A percentile compares a stretch with the other conserved stretches of the same genome.
These are phyloP conservation scores for Cucurbita ficifolia DNA, from an alignment of 306 rosid genomes.

Conservation along the genomic window DNA sequence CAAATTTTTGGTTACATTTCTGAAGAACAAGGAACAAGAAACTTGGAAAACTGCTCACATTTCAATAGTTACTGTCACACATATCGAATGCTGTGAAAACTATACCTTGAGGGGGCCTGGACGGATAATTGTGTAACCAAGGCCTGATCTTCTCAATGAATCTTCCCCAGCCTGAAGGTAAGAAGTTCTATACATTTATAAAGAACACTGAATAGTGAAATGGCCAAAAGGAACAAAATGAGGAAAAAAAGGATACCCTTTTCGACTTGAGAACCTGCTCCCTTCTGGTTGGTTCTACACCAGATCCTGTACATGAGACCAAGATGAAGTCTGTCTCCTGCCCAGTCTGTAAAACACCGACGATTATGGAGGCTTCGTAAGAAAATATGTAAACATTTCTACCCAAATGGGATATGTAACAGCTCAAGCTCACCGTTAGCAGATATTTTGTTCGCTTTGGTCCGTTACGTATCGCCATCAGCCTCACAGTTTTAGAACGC, in stretches of 20 bases:
- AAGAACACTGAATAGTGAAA: background rate
- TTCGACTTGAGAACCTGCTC: slow-evolving; percentile 97
- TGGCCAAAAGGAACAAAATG: slow-evolving; percentile 8
- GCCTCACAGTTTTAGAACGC: too few relatives aligned
- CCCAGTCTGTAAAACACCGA: slow-evolving; percentile 60
- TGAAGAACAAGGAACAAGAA: background rate
- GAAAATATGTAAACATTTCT: background rate
- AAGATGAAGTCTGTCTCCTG: slow-evolving; percentile 90
- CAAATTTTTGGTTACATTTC: background rate
- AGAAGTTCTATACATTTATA: background rate
- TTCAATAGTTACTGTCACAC: background rate
- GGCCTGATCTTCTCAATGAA: slow-evolving; percentile 83
- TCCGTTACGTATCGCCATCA: too few relatives aligned
- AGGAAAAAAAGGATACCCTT: slow-evolving; percentile 44
- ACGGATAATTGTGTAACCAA: slow-evolving; percentile 87
- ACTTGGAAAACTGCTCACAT: background rate
- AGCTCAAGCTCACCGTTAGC: too few relatives aligned
- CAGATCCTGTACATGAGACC: slow-evolving; percentile 92
- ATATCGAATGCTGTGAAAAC: background rate
- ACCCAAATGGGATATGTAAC: background rate
- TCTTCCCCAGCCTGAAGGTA: slow-evolving; percentile 87
- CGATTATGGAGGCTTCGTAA: slow-evolving; percentile 3
- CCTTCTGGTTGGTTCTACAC: slow-evolving; percentile 74
- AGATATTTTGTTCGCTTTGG: too few relatives aligned
- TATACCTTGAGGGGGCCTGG: slow-evolving; percentile 90